Base-by-base conservation (phyloP, 1,139 yeast genomes). In the Magnusiomyces ingens region DNA sequence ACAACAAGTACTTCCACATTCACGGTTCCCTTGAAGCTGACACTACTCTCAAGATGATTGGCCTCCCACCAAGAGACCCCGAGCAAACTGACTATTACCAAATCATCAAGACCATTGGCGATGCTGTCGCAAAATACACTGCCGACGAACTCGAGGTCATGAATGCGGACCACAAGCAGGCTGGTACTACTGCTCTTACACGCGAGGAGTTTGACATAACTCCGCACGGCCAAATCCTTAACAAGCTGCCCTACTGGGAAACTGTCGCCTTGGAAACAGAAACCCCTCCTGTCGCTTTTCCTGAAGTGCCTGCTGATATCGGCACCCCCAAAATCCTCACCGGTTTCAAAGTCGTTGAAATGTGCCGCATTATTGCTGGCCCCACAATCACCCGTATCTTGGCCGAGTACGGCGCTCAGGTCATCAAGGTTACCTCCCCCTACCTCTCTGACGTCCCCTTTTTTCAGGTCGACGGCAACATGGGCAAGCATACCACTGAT, bases 381-480 rank as follows among this genome's bases (percentile, higher is more conserved):
- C 72, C 72, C 17, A 67, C 69, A 8, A 66, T 69, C 44, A 62
- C 69, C 29, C 61, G 69, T 45, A 64, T 64, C 42, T 57, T 69
- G 36, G 72, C 72, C 5, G 69, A 68, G 52, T 69, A 67, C 51
- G 72, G 72, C 32, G 72, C 72, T 4, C 62, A 68, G 43, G 71
- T 69, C 2, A 60, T 69, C 43, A 66, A 67, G 56, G 67, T 69
- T 18, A 67, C 72, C 3, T 60, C 67, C 6, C 62, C 63, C 13
- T 58, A 60, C 37, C 59, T 65, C 42, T 67, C 72, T 10, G 72
- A 69, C 57, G 69, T 69, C 38, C 70, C 72, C 18, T 65, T 69
- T 49, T 66, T 69, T 57, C 71, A 68, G 51, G 69, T 68, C 41
- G 72, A 69, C 55, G 65, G 68, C 12, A 67, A 69, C 55, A 62